Conservation (phyloP, 805 yeast species). For the Candida koratica region DNA sequence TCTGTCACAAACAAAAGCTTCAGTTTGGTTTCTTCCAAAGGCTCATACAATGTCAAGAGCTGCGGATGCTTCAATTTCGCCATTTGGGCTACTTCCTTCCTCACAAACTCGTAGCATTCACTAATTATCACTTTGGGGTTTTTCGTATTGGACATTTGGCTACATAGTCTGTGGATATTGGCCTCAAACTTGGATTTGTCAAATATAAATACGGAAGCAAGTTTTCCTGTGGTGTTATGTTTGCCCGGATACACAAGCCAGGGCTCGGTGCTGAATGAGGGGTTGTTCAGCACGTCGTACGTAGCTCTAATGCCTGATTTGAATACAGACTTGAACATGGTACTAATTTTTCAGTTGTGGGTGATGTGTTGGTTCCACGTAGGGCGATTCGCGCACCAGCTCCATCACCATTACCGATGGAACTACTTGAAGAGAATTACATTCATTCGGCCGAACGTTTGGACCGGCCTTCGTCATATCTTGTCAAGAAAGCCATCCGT, state of each 20-base stretch:
- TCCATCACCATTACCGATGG: conserved; percentile 28
- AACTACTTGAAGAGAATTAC: conserved; percentile 44
- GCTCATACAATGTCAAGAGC: conserved; percentile 77
- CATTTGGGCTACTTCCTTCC: conserved; percentile 64
- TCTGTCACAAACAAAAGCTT: conserved; percentile 84
- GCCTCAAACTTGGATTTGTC: conserved; percentile 74
- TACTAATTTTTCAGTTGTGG: background rate
- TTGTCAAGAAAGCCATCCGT: conserved; percentile 61
- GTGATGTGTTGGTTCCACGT: background rate
- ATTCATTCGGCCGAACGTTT: conserved; percentile 62
- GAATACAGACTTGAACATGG: conserved; percentile 52
- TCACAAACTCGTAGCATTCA: conserved; percentile 63
- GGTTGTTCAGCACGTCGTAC: conserved; percentile 66
- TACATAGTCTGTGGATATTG: conserved; percentile 38
- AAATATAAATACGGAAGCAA: conserved; percentile 80
- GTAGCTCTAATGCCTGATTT: conserved; percentile 59
- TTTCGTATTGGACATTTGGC: conserved; percentile 29
- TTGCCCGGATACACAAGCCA: conserved; percentile 89
- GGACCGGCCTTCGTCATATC: conserved; percentile 68
- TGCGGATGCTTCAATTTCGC: conserved; percentile 89
- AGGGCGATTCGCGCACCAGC: too few relatives aligned
- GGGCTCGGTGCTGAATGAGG: conserved; percentile 70
- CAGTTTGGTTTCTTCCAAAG: conserved; percentile 79
- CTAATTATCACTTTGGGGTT: conserved; percentile 49
- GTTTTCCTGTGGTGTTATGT: conserved; percentile 53